Evolutionary conservation across 1,284 basidiomycete species (phyloP).

Genomic region (Exobasidium cylindrosporum): DNA sequence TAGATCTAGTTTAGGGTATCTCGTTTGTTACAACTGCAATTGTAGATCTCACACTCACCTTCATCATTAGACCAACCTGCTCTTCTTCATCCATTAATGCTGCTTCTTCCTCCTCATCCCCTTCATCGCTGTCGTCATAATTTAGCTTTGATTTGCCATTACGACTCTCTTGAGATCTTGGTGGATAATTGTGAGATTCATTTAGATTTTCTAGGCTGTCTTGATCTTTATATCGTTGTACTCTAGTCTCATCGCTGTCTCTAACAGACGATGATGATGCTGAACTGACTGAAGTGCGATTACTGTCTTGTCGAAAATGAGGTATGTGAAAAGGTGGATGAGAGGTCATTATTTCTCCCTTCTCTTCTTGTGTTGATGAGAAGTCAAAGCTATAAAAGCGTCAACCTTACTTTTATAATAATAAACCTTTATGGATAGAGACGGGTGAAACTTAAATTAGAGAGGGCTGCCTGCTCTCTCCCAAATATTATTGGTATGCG

Average conservation of each 20-base stretch:
- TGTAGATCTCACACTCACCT: conserved; percentile 14
- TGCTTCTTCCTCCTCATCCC: conserved; percentile 6
- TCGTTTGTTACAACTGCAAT: not conserved
- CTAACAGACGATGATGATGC: not conserved
- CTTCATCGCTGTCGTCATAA: not conserved
- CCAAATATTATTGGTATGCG: too few species aligned
- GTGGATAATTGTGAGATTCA: not conserved
- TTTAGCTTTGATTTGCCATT: not conserved
- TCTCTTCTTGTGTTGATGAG: too few species aligned
- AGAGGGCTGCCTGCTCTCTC: too few species aligned
- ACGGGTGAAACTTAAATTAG: too few species aligned
- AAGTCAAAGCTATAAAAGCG: too few species aligned
- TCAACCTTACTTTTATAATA: too few species aligned
- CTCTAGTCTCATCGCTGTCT: not conserved
- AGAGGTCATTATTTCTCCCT: not conserved
- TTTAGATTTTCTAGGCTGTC: not conserved
- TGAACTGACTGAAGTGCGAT: not conserved
- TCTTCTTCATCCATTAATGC: conserved; percentile 32
- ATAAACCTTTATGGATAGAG: too few species aligned
- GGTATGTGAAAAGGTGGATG: not conserved
- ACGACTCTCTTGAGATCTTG: not conserved
- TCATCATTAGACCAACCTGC: conserved; percentile 36
- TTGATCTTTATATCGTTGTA: not conserved
- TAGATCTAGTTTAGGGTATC: not conserved
- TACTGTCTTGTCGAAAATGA: not conserved